Percentiles rank a stretch among this genome's conserved stretches.
phyloP scores from a whole-genome alignment of 2,329 filamentous ascomycete genomes.

The Ophiostoma ips region DNA sequence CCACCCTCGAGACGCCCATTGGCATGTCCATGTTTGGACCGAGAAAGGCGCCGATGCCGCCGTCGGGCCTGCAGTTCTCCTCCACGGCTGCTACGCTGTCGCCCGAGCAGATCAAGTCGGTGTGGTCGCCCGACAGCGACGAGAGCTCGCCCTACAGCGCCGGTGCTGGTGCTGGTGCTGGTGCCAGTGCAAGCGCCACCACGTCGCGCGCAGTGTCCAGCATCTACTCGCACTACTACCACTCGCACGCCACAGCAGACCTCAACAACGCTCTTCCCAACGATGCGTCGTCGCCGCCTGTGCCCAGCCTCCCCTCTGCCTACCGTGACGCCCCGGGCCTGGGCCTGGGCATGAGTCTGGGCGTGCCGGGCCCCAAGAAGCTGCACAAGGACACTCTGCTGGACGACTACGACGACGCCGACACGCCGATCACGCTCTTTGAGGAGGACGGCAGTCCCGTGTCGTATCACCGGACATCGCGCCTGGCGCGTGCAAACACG shows the following conservation, averaged over 20 bases:
- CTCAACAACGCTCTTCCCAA: conserved; percentile 5
- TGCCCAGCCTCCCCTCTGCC: conserved; percentile 40
- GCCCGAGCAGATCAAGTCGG: conserved; percentile 29
- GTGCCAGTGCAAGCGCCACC: conserved; percentile 19
- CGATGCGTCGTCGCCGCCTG: conserved; percentile 32
- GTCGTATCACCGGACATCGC: conserved; percentile 23
- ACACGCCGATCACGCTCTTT: conserved; percentile 52
- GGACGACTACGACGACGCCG: conserved; percentile 37
- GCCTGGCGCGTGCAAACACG: conserved; percentile 13
- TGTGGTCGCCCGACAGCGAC: conserved; percentile 50
- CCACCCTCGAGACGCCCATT: conserved; percentile 26
- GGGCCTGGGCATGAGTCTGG: not conserved
- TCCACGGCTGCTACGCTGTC: not conserved
- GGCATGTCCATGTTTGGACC: conserved; percentile 17
- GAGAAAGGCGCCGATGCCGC: conserved; percentile 1
- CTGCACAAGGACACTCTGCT: not conserved
- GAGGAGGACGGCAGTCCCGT: conserved; percentile 49
- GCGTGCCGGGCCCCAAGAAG: not conserved
- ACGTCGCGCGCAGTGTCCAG: conserved; percentile 37
- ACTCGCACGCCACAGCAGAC: too few species aligned
- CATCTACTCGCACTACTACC: conserved; percentile 41
- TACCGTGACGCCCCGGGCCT: conserved; percentile 15
- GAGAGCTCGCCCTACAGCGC: conserved; percentile 25
- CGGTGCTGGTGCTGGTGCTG: not conserved
- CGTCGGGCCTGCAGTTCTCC: not conserved